phyloP scores from a whole-genome alignment of 2,329 filamentous ascomycete genomes.

The Botrytis tulipae region DNA sequence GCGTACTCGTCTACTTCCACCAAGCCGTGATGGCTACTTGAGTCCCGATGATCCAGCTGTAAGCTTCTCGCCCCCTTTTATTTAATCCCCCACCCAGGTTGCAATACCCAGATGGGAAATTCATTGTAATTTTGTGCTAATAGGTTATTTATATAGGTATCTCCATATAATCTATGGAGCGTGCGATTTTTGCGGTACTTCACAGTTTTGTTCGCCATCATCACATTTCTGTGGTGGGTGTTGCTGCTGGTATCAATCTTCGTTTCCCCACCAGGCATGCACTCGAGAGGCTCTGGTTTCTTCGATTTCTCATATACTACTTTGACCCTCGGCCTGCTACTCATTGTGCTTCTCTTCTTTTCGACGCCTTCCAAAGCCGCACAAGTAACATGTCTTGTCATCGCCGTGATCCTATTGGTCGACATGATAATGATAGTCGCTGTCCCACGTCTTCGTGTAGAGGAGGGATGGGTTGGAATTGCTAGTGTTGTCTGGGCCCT shows the following conservation, averaged over 20 bases:
- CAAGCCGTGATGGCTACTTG: conserved; percentile 51
- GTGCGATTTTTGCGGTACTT: conserved; percentile 77
- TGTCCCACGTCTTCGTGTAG: conserved; percentile 70
- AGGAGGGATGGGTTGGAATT: conserved; percentile 92
- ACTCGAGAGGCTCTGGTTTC: conserved; percentile 88
- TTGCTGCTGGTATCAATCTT: conserved; percentile 86
- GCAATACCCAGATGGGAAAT: background rate
- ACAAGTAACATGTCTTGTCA: conserved; percentile 67
- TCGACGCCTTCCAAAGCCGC: conserved; percentile 76
- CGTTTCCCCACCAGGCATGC: conserved; percentile 82
- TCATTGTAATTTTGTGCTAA: background rate
- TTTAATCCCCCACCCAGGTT: background rate
- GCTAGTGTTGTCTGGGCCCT: conserved; percentile 81
- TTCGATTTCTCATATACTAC: conserved; percentile 82
- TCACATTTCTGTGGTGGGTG: conserved; percentile 91
- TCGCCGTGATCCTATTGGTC: conserved; percentile 65
- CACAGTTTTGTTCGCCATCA: conserved; percentile 69
- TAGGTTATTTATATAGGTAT: conserved; percentile 47
- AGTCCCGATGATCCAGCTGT: conserved; percentile 81
- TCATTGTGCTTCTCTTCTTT: conserved; percentile 83
- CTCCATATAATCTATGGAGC: conserved; percentile 92
- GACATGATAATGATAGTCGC: conserved; percentile 78
- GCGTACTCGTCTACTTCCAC: conserved; percentile 45
- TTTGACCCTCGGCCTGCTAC: conserved; percentile 71
- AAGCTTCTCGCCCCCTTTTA: conserved; percentile 37